A percentile compares a stretch with the other conserved stretches of the same genome.
phyloP scores from a whole-genome alignment of 2,329 filamentous ascomycete species.

The Escovopsis sp. region DNA sequence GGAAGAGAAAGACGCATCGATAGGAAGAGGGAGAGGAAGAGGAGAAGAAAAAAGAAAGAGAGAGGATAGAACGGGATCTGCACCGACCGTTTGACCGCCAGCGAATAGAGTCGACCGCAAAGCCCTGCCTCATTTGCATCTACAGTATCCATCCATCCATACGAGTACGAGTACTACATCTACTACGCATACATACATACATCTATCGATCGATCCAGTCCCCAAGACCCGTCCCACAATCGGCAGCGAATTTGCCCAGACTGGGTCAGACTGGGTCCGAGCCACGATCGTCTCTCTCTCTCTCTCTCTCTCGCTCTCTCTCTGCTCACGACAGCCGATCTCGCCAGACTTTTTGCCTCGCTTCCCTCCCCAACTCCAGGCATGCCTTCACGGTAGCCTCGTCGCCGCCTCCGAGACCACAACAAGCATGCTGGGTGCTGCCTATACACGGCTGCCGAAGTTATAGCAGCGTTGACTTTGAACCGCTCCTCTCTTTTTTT shows the following conservation, averaged over 20 bases:
- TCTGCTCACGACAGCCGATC: too few species aligned
- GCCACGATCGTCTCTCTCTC: too few species aligned
- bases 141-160: background rate
- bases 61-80: conserved; percentile 8
- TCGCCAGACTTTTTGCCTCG: background rate
- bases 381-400: conserved; percentile 29
- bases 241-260: too few species aligned
- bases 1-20: too few species aligned
- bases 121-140: conserved; percentile 1
- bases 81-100: conserved; percentile 25
- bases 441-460: conserved; percentile 25
- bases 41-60: too few species aligned
- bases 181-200: background rate
- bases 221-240: too few species aligned
- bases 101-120: conserved; percentile 21
- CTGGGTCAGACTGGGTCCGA: too few species aligned
- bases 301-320: background rate
- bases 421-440: conserved; percentile 29
- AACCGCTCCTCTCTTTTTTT: conserved; percentile 6
- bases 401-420: conserved; percentile 13
- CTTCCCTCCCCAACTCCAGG: conserved; percentile 14
- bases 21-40: too few species aligned
- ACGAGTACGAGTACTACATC: background rate
- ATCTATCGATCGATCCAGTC: too few species aligned
- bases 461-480: conserved; percentile 26